Base-by-base conservation (phyloP, 2,329 filamentous ascomycete genomes). In the Ceratocystiopsis minuta region DNA sequence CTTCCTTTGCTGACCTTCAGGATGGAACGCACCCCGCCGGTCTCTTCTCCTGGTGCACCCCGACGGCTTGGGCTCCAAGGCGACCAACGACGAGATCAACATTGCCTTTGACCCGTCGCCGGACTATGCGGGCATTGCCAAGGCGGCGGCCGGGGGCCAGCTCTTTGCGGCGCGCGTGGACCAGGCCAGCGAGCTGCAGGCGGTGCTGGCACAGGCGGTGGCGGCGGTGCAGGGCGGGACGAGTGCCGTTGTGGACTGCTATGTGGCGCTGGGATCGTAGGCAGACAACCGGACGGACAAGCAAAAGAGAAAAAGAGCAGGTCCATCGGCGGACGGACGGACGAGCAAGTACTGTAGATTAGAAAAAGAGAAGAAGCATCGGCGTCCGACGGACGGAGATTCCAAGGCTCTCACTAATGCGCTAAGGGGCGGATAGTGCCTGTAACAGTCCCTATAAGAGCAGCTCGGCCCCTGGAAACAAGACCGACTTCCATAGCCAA, bases 71-170 rank as follows among this genome's bases (percentile, higher is more conserved):
- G 71, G 66, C 1, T 66, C 70, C 20, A 60, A 56, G 49, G 68
- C 68, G 1, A 67, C 61, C n/a, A 75, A 75, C 52, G 70, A 73
- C 44, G 73, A 76, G 52, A 66, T 75, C 48, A 75, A 75, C 51
- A 75, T 76, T 47, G 70, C 68, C 1, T 75, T 77, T 46, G 60
- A 64, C 20, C 73, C 73, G 0, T 59, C 62, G 5, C 73, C 72
- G 0, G 69, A 77, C 53, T 77, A 72, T 50, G 55, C 68, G 0
- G 72, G 70, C 34, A 74, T 77, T 39, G 73, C 72, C 16, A 72
- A 72, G 57, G 72, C 72, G 1, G 70, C 72, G 0, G 66, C 68
- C 0, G 68, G 66, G 1, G 71, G 71, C 7, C 61, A 71, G 16
- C 55, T 74, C 9, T 65, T 65, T 43, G 60, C 70, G 0, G 66